Conservation (phyloP, 176 grass and related monocot species). For the Neostapfia colusana region DNA sequence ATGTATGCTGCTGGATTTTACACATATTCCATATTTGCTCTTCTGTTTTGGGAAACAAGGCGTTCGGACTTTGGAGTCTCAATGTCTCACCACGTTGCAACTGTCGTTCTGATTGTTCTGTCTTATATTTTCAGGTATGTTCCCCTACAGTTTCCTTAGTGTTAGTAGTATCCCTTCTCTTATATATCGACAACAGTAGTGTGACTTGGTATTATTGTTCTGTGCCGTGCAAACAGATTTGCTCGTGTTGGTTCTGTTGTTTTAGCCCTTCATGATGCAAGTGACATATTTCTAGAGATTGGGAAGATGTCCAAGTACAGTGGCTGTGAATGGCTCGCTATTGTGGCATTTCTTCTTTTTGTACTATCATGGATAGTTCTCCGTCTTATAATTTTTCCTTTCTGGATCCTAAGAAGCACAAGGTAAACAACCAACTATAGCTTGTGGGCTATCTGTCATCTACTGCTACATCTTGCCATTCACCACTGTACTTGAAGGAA, state of each 20-base stretch:
- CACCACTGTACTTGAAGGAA: neutral
- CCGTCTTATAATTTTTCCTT: conserved; percentile 78
- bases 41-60: conserved; percentile 93
- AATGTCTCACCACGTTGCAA: conserved; percentile 88
- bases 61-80: conserved; percentile 79
- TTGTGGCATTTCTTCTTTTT: conserved; percentile 70
- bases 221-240: conserved; percentile 56
- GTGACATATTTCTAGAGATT: conserved; percentile 90
- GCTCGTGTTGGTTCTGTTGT: conserved; percentile 76
- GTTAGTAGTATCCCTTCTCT: conserved; percentile 12
- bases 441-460: no score
- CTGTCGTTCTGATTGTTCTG: conserved; percentile 68
- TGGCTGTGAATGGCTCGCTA: conserved; percentile 63
- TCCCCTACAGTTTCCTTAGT: neutral
- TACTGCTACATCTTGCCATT: conserved; percentile 1
- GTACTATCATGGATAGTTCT: conserved; percentile 83
- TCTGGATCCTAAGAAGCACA: conserved; percentile 94
- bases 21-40: conserved; percentile 93
- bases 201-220: conserved; percentile 27
- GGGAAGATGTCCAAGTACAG: conserved; percentile 97
- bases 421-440: conserved; percentile 52
- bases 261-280: conserved; percentile 86
- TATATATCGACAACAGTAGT: neutral
- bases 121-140: conserved; percentile 85
- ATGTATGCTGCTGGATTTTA: conserved; percentile 97